These are phyloP conservation scores for Penicillium argentinense DNA, from an alignment of 495 filamentous ascomycete species.

Conservation along the genomic window DNA sequence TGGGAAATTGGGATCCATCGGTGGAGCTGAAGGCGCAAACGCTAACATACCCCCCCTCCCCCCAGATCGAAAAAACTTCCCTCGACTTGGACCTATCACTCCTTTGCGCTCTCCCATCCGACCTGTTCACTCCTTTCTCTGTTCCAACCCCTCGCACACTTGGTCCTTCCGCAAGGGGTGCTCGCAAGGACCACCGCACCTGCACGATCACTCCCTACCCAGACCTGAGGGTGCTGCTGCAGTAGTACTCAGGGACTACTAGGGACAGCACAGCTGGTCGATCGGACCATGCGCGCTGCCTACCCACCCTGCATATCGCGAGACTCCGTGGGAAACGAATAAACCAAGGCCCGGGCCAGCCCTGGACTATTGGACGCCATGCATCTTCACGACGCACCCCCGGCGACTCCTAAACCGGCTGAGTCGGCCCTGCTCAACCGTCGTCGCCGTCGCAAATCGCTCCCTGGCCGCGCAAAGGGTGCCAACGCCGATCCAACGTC, in stretches of 20 bases:
- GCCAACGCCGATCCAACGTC: constrained; percentile 60
- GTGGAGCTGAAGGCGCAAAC: constrained; percentile 23
- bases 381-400: constrained; percentile 32
- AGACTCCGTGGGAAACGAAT: constrained; percentile 9
- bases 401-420: constrained; percentile 21
- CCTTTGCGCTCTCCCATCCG: constrained; percentile 12
- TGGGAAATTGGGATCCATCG: constrained; percentile 24
- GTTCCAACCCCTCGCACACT: background rate
- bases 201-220: background rate
- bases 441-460: constrained; percentile 42
- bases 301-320: constrained; percentile 16
- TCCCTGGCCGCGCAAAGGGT: constrained; percentile 34
- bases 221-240: too few relatives aligned
- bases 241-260: too few relatives aligned
- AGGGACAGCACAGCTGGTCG: too few relatives aligned
- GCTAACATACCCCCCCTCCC: constrained; percentile 12
- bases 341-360: background rate
- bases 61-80: constrained; percentile 6
- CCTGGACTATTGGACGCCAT: constrained; percentile 37
- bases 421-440: constrained; percentile 36
- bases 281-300: constrained; percentile 23
- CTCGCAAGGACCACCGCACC: constrained; percentile 5
- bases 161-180: constrained; percentile 7
- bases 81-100: constrained; percentile 5
- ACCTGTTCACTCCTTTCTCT: constrained; percentile 1